phyloP scores from a whole-genome alignment of 306 rosid genomes.

The Citrullus colocynthis region DNA sequence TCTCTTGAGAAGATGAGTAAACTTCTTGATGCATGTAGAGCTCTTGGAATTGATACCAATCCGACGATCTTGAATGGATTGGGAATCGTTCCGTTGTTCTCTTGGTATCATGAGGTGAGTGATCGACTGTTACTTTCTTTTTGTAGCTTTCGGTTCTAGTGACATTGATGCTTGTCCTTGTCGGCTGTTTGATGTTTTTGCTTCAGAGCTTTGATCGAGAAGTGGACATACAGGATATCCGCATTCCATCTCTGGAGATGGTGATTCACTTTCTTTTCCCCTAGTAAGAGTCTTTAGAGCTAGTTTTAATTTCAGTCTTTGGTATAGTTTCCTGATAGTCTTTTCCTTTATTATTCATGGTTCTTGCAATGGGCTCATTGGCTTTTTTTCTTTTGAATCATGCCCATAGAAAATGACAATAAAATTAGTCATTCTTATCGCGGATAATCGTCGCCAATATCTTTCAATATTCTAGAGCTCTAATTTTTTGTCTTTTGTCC shows the following conservation, averaged over 20 bases:
- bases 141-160: constrained; percentile 10
- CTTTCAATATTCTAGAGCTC: neutral
- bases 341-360: neutral
- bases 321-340: neutral
- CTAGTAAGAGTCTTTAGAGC: constrained; percentile 33
- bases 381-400: neutral
- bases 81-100: constrained; percentile 85
- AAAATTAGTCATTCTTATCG: neutral
- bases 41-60: constrained; percentile 62
- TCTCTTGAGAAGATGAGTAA: constrained; percentile 60
- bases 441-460: neutral
- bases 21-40: constrained; percentile 54
- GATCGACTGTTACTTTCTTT: neutral
- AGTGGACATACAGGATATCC: constrained; percentile 47
- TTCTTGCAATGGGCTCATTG: neutral
- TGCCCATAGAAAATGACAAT: neutral
- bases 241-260: constrained; percentile 73
- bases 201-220: constrained; percentile 87
- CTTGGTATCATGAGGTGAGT: constrained; percentile 94
- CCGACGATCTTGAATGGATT: constrained; percentile 45
- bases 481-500: neutral
- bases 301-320: neutral
- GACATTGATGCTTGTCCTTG: neutral
- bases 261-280: constrained; percentile 58
- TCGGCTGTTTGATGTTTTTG: constrained; percentile 1